phyloP scores from a whole-genome alignment of 148 eudicot species.

The Persicaria tinctoria region DNA sequence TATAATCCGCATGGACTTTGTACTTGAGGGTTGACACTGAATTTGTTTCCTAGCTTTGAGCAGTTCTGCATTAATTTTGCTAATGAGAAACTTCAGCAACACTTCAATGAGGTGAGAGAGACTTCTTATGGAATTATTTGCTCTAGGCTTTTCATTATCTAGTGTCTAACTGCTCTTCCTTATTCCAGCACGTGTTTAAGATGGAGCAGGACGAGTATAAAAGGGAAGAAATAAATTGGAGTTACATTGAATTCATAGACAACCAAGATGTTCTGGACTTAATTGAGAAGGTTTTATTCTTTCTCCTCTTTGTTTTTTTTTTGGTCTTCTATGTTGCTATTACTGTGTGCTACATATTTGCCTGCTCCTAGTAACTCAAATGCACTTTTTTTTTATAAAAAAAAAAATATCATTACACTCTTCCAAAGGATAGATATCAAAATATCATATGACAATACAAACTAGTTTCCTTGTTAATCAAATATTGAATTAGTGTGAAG shows the following conservation, averaged over 20 bases:
- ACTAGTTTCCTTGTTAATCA: not conserved
- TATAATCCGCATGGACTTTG: not conserved
- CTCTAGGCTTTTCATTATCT: not conserved
- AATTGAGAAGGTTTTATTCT: constrained; percentile 73
- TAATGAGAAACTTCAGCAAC: constrained; percentile 98
- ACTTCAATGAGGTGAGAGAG: constrained; percentile 80
- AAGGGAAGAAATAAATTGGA: constrained; percentile 92
- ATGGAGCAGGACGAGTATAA: constrained; percentile 99
- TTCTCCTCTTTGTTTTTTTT: constrained; percentile 1
- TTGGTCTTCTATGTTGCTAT: not conserved
- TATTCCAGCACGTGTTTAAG: constrained; percentile 89
- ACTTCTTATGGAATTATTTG: not conserved
- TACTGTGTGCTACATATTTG: not conserved
- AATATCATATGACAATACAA: not conserved
- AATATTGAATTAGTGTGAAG: not conserved
- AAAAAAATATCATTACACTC: too few species aligned
- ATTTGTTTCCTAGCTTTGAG: constrained; percentile 64
- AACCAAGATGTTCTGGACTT: constrained; percentile 97
- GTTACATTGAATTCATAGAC: constrained; percentile 94
- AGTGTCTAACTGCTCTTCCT: constrained; percentile 15
- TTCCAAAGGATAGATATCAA: too few species aligned
- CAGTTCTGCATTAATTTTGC: constrained; percentile 99
- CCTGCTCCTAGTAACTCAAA: not conserved
- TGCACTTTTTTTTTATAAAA: not conserved
- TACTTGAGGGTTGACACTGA: not conserved